Evolutionary conservation across 2,329 filamentous ascomycete genomes (phyloP), one percentile per base, ranked within the genome.

Genomic region (Stachybotrys chlorohalonatus): DNA sequence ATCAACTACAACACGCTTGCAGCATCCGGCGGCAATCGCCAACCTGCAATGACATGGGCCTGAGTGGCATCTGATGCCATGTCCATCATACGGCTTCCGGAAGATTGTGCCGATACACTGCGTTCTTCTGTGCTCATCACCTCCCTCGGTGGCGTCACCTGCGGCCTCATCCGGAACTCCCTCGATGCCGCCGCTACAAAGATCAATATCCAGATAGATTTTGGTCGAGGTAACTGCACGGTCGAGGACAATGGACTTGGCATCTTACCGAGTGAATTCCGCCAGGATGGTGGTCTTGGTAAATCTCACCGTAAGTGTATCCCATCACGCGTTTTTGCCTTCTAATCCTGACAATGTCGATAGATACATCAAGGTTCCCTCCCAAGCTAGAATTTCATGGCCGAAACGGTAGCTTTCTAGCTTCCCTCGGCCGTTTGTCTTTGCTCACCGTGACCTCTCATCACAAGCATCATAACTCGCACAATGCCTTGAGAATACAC

Each of bases 181-280:
- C 76, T 99, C 11, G 94, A 99, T 73, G 90, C 91, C 5, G 73
- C 75, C 49, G 86, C 92, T 15, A 79, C 76, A 39, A 87, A 79
- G 54, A 72, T 96, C 58, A 81, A 81, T 53, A 75, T 95, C 54
- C 80, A 78, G 1, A 75, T 96, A 24, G 88, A 96, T 70, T 90
- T 90, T 66, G 69, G 72, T 53, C 84, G 86, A 30, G 93, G 91
- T 6, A 83, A 81, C 60, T 96, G 92, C 68, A 77, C 79, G 0
- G 80, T 96, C 6, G 88, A 95, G 64, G 94, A 99, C 66, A 81
- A 97, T 70, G 94, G 94, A 1, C 55, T 75, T 15, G 94, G 94
- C 0, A 95, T 99, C 49, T 67, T 75, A 1, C 82, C 87, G 1
- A 64, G 68, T 1, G 92, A 96, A 60, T 96, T 97, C 62, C 64